Conservation (phyloP, 306 rosid genomes). For the Hippophae gyantsensis region DNA sequence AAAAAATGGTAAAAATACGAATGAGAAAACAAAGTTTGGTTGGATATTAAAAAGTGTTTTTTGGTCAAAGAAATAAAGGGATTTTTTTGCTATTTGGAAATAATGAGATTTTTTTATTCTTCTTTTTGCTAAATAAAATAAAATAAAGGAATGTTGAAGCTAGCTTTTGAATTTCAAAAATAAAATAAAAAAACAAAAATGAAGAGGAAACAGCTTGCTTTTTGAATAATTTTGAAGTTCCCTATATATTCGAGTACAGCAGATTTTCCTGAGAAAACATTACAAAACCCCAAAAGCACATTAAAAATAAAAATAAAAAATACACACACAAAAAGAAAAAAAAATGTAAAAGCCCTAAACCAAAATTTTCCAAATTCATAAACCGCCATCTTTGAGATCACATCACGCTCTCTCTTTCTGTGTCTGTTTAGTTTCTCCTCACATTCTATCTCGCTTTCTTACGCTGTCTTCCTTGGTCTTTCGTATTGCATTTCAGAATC, state of each 20-base stretch:
- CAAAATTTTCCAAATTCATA: slow-evolving; percentile 24
- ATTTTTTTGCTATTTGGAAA: too few relatives aligned
- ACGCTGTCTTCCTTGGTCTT: neutral
- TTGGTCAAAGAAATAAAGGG: neutral
- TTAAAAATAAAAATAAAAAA: neutral
- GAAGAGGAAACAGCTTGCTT: neutral
- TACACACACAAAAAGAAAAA: neutral
- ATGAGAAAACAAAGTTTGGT: too few relatives aligned
- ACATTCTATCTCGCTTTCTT: neutral
- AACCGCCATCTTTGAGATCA: slow-evolving; percentile 38
- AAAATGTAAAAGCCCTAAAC: slow-evolving; percentile 2
- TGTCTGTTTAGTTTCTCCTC: slow-evolving; percentile 3
- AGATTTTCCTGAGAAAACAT: slow-evolving; percentile 12
- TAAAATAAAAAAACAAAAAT: neutral
- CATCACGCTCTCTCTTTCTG: neutral
- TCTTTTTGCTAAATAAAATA: too few relatives aligned
- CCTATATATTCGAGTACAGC: slow-evolving; percentile 3
- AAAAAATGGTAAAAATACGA: too few relatives aligned
- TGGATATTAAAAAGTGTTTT: too few relatives aligned
- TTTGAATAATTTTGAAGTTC: neutral
- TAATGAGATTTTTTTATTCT: too few relatives aligned
- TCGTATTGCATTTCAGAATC: neutral
- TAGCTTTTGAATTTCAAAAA: neutral
- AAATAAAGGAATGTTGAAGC: too few relatives aligned
- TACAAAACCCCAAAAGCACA: neutral